These are phyloP conservation scores for Trypanosoma rangeli DNA, from an alignment of 208 protist species.

Conservation along the genomic window DNA sequence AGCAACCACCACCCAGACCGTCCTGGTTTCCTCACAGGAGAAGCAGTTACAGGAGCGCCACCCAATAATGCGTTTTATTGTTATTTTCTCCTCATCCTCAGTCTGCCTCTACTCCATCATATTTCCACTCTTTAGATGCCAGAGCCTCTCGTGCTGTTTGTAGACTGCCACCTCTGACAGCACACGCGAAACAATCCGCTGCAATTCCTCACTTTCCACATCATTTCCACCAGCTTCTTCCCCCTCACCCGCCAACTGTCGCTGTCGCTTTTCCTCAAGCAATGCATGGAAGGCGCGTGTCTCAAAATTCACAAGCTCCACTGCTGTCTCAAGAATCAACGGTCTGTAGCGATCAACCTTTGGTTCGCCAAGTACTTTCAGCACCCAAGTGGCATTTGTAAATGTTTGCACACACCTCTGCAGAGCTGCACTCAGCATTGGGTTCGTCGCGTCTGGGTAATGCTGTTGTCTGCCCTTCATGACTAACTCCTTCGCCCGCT, in stretches of 20 bases:
- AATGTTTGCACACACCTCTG: constrained; percentile 75
- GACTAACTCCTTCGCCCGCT: constrained; percentile 79
- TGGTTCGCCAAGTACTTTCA: constrained; percentile 63
- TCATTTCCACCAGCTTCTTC: background rate
- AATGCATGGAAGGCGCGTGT: constrained; percentile 35
- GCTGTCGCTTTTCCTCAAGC: constrained; percentile 29
- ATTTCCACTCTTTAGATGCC: constrained; percentile 78
- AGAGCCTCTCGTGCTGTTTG: constrained; percentile 60
- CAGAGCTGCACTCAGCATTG: constrained; percentile 73
- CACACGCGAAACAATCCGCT: constrained; percentile 45
- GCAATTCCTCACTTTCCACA: constrained; percentile 21
- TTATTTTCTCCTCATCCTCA: background rate
- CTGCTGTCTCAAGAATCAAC: constrained; percentile 52
- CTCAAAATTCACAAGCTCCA: constrained; percentile 72
- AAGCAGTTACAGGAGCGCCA: background rate
- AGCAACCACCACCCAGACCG: constrained; percentile 7
- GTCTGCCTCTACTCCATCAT: constrained; percentile 11
- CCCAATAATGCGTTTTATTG: background rate
- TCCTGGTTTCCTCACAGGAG: background rate
- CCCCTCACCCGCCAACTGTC: constrained; percentile 2
- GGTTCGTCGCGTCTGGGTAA: constrained; percentile 70
- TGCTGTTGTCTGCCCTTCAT: constrained; percentile 54
- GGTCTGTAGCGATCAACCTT: constrained; percentile 72
- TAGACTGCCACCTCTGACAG: constrained; percentile 75
- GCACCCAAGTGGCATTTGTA: constrained; percentile 78